Evolutionary conservation across 2,329 filamentous ascomycete species (phyloP), one percentile per base, ranked within the genome.

Genomic region (Scytalidium lignicola): DNA sequence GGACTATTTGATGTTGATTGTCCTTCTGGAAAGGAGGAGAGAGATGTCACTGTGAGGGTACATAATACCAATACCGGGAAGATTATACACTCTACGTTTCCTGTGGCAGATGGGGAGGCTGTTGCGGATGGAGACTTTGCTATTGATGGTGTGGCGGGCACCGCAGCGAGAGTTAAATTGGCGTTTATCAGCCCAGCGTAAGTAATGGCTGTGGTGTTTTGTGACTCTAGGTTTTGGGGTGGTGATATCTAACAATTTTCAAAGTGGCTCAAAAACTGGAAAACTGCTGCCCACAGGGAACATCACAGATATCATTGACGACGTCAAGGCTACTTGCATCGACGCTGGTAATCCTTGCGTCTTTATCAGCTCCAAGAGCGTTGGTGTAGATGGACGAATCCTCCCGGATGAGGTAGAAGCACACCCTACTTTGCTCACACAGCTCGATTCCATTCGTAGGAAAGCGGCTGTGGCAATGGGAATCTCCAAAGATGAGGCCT

Each of bases 1-100:
- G 71, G 75, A 2, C 53, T 85, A 1, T 66, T 80, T 8, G 51
- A 60, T 3, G 13, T 41, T 40, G 58, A 26, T 26, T 26, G 10
- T 26, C 23, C 3, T 48, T 46, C 45, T 18, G 26, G 26, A 13
- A 37, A 23, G 1, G 48, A 39, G 3, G 53, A 62, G 15, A 58
- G 56, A 2, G 61, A 64, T 18, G 68, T 71, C 1, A 76, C 69
- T 0, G 75, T 89, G 12, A 70, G 76, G 48, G 80, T 89, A 32
- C 73, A 76, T 58, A 90, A 90, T 62, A 88, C 84, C 1, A 90
- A 90, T 57, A 90, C 86, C 0, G 67, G 68, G 17, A 88, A 88
- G 60, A 63, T 83, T 21, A 79, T 88, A 49, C 66, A 76, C 40
- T 74, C 79, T 1, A 75, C 69, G 0, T 86, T 87, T 55, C 66